Conservation (phyloP, 768 basidiomycete species). For the Naganishia onofrii region DNA sequence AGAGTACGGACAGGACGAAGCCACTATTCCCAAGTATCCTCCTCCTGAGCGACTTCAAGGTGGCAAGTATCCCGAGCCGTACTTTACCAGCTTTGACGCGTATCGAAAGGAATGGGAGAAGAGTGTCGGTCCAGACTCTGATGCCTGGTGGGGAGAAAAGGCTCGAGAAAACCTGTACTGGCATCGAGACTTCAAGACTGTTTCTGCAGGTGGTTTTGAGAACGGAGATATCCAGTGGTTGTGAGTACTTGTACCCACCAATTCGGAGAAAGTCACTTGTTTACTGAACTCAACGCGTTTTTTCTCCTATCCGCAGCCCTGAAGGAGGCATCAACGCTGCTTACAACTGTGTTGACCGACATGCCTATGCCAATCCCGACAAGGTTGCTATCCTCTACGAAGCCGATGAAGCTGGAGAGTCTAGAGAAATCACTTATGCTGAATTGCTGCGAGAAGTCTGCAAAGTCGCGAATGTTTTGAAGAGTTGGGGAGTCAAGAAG, state of each 20-base stretch:
- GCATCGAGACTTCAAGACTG: slow-evolving; percentile 85
- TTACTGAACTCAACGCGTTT: slow-evolving; percentile 2
- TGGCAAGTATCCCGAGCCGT: slow-evolving; percentile 64
- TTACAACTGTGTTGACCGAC: slow-evolving; percentile 97
- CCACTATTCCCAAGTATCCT: slow-evolving; percentile 59
- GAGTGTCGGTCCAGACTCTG: slow-evolving; percentile 72
- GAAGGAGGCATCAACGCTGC: slow-evolving; percentile 88
- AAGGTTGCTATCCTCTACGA: slow-evolving; percentile 95
- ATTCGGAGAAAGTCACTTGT: not conserved
- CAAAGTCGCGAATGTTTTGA: slow-evolving; percentile 85
- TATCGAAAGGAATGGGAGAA: slow-evolving; percentile 67
- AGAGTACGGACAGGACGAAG: slow-evolving; percentile 36
- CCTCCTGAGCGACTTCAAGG: slow-evolving; percentile 70
- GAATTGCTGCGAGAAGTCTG: slow-evolving; percentile 88
- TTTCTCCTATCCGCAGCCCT: slow-evolving; percentile 55
- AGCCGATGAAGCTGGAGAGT: slow-evolving; percentile 86
- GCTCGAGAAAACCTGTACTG: slow-evolving; percentile 77
- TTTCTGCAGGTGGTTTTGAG: slow-evolving; percentile 75
- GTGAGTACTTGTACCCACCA: slow-evolving; percentile 37
- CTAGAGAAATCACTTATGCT: slow-evolving; percentile 70
- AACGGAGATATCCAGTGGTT: slow-evolving; percentile 92
- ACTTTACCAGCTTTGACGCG: slow-evolving; percentile 73
- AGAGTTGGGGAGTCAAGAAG: slow-evolving; percentile 82
- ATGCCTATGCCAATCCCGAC: slow-evolving; percentile 85
- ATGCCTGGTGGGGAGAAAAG: slow-evolving; percentile 80